These are phyloP conservation scores for Aspergillus pseudotamarii DNA, from an alignment of 2,329 filamentous ascomycete species.

Conservation along the genomic window DNA sequence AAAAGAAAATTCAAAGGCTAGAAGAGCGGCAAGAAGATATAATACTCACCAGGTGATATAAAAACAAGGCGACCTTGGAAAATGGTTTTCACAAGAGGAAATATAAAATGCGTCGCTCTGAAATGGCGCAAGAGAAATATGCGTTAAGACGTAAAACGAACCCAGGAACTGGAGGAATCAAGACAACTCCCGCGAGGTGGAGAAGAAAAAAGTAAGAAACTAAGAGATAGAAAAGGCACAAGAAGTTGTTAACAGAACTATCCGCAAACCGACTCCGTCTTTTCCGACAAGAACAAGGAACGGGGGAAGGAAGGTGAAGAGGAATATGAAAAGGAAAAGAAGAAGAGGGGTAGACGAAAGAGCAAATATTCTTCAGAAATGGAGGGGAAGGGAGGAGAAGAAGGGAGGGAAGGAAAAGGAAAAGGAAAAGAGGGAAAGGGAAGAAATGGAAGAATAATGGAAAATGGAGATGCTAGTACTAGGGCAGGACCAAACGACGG, in stretches of 20 bases:
- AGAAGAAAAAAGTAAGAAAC: conserved; percentile 23
- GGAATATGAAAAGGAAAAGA: conserved; percentile 18
- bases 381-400: conserved; percentile 19
- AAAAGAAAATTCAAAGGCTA: background rate
- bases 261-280: conserved; percentile 35
- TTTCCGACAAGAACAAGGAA: conserved; percentile 31
- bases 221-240: conserved; percentile 23
- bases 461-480: conserved; percentile 24
- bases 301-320: conserved; percentile 23
- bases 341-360: conserved; percentile 24
- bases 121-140: conserved; percentile 24
- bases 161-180: conserved; percentile 25
- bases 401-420: conserved; percentile 20
- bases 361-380: conserved; percentile 24
- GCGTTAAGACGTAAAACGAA: conserved; percentile 24
- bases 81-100: conserved; percentile 21
- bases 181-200: conserved; percentile 31
- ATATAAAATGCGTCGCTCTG: conserved; percentile 22
- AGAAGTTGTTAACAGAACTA: conserved; percentile 26
- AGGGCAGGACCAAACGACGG: conserved; percentile 26
- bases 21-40: background rate
- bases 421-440: conserved; percentile 18
- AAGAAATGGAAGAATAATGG: conserved; percentile 21
- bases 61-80: conserved; percentile 21
- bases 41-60: conserved; percentile 26